Evolutionary conservation across 345 rosid species (phyloP).

Genomic region (Turnera subulata): DNA sequence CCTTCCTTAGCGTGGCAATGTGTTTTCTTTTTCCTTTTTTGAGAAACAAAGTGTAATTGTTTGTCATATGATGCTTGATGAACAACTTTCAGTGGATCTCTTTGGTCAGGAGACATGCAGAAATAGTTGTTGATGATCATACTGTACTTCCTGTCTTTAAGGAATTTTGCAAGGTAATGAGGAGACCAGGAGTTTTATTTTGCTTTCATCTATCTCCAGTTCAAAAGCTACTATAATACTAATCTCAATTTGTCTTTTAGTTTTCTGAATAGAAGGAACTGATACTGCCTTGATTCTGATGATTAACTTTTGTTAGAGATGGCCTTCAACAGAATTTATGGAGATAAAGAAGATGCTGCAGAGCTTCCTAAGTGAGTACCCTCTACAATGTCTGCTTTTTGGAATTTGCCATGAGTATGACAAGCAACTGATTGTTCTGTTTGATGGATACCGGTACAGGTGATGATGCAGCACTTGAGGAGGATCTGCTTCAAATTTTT

Average conservation of each 20-base stretch:
- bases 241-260: too few relatives aligned
- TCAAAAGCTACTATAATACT: too few relatives aligned
- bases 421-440: not conserved
- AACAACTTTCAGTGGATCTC: constrained; percentile 31
- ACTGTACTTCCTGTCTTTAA: constrained; percentile 17
- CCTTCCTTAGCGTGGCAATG: too few relatives aligned
- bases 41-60: too few relatives aligned
- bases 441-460: not conserved
- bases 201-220: too few relatives aligned
- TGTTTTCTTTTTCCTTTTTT: too few relatives aligned
- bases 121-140: constrained; percentile 17
- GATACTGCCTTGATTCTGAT: too few relatives aligned
- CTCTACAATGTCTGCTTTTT: too few relatives aligned
- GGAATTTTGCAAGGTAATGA: constrained; percentile 21
- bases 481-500: not conserved
- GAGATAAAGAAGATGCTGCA: not conserved
- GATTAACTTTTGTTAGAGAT: not conserved
- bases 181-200: too few relatives aligned
- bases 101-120: constrained; percentile 25
- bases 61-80: too few relatives aligned
- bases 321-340: not conserved
- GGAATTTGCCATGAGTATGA: too few relatives aligned
- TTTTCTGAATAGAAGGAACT: too few relatives aligned
- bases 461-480: not conserved
- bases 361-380: not conserved